Base-by-base conservation (phyloP, 139 green algal species). In the Astrephomene gubernaculifera region DNA sequence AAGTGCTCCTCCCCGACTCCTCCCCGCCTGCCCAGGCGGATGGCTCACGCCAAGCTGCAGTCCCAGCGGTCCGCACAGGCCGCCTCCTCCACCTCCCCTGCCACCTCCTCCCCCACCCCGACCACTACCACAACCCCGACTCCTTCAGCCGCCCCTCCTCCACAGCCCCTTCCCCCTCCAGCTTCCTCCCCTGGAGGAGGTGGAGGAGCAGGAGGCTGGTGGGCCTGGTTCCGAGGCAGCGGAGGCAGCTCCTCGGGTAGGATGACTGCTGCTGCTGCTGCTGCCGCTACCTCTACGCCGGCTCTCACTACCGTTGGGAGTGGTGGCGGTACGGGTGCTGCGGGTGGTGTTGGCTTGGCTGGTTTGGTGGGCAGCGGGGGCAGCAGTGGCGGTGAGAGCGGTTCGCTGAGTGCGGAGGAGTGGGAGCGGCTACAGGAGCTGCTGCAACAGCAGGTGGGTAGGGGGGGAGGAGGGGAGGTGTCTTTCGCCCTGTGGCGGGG, bases 341-440 rank as follows among this genome's bases (percentile, higher is more conserved):
- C n/a, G n/a, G n/a, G n/a, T n/a, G n/a, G n/a, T n/a, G n/a, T n/a
- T n/a, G n/a, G n/a, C n/a, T n/a, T n/a, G n/a, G n/a, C n/a, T n/a
- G n/a, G n/a, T n/a, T n/a, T n/a, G n/a, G n/a, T n/a, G 61, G 5
- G 61, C 24, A 4, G 24, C 61, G 22, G 49, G 60, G 45, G 71
- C 75, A 74, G 70, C 73, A 14, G 71, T 33, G 44, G 33, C 67
- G 80, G 36, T 17, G 69, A 4, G 17, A 4, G 85, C 68, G 60
- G 69, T 31, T 82, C 89, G 9, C 78, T 97, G 43, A 91, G 83
- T 8, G 31, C 85, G 0, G 93, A 95, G 73, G 96, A 98, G 80
- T 97, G 95, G 90, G 64, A 61, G 25, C 90, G 89, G 53, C 87
- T 98, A 41, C 69, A 96, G 73, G 90, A 96, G 82, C 85, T 98